Percentiles rank a stretch among this genome's conserved stretches.
Evolutionary conservation across 129 eudicot genomes (phyloP).

Genomic region (Arctium lappa): DNA sequence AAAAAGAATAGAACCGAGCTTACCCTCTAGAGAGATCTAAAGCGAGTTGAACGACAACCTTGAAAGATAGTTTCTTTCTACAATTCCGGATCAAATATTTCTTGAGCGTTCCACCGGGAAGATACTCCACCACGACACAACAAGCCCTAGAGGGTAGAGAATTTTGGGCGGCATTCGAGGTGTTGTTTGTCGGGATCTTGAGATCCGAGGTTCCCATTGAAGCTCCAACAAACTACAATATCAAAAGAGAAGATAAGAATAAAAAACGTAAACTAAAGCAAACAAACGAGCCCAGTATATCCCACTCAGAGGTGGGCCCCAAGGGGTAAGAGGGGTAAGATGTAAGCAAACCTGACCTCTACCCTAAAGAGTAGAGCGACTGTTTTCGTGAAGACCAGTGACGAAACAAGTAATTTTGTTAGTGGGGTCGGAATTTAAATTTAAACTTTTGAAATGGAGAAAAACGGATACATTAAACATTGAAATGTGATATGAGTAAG

Average conservation of each 20-base stretch:
- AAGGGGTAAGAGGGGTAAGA: no score
- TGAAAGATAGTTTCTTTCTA: constrained; percentile 40
- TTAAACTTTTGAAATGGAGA: no score
- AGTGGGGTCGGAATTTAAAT: no score
- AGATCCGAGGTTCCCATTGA: constrained; percentile 94
- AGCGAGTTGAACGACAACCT: constrained; percentile 41
- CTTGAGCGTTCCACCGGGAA: constrained; percentile 76
- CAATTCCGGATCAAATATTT: constrained; percentile 34
- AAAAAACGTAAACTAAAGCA: not conserved
- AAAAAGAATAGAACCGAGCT: not conserved
- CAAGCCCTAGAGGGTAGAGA: constrained; percentile 78
- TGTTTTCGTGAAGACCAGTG: no score
- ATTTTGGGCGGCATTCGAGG: constrained; percentile 36
- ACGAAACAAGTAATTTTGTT: no score
- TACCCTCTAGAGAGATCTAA: constrained; percentile 45
- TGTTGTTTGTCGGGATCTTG: constrained; percentile 52
- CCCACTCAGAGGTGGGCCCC: not conserved
- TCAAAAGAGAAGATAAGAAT: not conserved
- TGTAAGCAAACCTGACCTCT: not conserved
- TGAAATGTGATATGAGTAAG: no score
- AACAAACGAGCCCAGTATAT: not conserved
- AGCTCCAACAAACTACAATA: constrained; percentile 78
- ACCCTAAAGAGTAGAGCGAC: not conserved
- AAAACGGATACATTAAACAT: no score
- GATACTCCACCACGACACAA: constrained; percentile 93